These are phyloP conservation scores for Haplosporangium sp. DNA, from an alignment of 371 early-diverging fungal genomes.

Conservation along the genomic window DNA sequence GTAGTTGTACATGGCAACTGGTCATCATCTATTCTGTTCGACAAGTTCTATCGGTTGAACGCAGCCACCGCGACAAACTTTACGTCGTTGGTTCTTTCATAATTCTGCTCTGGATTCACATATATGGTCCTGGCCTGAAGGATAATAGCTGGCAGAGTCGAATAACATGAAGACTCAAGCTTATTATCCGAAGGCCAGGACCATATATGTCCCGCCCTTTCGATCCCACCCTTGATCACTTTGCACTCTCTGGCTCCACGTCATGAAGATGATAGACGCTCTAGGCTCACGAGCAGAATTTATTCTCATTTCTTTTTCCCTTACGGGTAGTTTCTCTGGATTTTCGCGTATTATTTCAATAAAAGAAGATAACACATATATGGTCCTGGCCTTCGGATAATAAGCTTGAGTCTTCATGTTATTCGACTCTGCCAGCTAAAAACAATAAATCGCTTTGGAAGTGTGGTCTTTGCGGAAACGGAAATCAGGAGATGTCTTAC, in stretches of 20 bases:
- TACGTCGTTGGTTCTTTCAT: slow-evolving; percentile 1
- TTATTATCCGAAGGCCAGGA: too few relatives aligned
- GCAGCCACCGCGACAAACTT: slow-evolving; percentile 1
- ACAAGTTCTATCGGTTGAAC: slow-evolving; percentile 8
- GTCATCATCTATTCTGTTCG: slow-evolving; percentile 19
- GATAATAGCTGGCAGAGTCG: slow-evolving; percentile 5
- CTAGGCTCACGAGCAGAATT: not conserved
- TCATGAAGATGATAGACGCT: not conserved
- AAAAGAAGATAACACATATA: slow-evolving; percentile 4
- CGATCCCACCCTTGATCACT: not conserved
- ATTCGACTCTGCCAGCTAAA: slow-evolving; percentile 2
- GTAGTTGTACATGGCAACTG: slow-evolving; percentile 12
- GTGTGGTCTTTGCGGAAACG: too few relatives aligned
- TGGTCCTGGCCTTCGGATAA: too few relatives aligned
- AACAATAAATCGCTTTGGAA: too few relatives aligned
- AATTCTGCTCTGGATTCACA: slow-evolving; percentile 19
- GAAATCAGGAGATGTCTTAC: too few relatives aligned
- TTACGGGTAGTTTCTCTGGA: slow-evolving; percentile 1
- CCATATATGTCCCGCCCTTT: slow-evolving; percentile 4
- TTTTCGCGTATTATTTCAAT: not conserved
- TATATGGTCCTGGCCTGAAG: slow-evolving; percentile 23
- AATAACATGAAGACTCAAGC: not conserved
- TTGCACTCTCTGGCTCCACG: not conserved
- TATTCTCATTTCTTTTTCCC: not conserved
- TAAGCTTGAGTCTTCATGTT: slow-evolving; percentile 6